A percentile compares a stretch with the other conserved stretches of the same genome.
phyloP scores from a whole-genome alignment of 305 asterid species.

The Fraxinus greggii region DNA sequence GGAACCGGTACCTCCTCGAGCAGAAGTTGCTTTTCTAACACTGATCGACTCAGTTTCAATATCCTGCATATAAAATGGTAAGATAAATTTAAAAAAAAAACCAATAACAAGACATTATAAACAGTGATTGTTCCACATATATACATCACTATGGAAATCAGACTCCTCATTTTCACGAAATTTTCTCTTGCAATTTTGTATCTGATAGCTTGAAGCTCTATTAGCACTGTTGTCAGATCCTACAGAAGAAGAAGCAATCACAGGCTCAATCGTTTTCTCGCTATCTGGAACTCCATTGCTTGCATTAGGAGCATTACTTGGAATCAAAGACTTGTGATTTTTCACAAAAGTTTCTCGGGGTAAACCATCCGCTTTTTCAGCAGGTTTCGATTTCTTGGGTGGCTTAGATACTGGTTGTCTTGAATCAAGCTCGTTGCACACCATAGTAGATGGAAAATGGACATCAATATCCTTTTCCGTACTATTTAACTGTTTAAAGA shows the following conservation, averaged over 20 bases:
- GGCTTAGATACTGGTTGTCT: conserved; percentile 32
- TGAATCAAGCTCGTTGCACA: conserved; percentile 23
- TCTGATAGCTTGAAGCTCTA: conserved; percentile 65
- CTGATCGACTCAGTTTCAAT: conserved; percentile 66
- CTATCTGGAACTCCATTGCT: conserved; percentile 37
- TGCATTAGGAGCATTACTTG: conserved; percentile 22
- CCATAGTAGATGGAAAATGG: conserved; percentile 31
- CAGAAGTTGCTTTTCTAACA: conserved; percentile 40
- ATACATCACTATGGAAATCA: conserved; percentile 74
- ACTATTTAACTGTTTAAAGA: conserved; percentile 29
- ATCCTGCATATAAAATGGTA: conserved; percentile 48
- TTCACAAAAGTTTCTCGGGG: conserved; percentile 33
- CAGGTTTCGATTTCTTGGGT: conserved; percentile 26
- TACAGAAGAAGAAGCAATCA: conserved; percentile 79
- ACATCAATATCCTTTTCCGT: conserved; percentile 29
- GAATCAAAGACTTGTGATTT: conserved; percentile 34
- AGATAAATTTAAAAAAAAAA: conserved; percentile 1
- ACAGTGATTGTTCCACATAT: conserved; percentile 21
- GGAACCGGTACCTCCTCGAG: conserved; percentile 58
- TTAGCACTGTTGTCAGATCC: conserved; percentile 85
- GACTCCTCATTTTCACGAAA: conserved; percentile 57
- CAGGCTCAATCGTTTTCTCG: conserved; percentile 54
- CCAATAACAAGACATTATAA: background rate
- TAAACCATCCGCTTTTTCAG: conserved; percentile 27
- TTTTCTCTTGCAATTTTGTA: conserved; percentile 61